Evolutionary conservation across 225 moss, liverwort and hornwort species (phyloP).

Genomic region (Sphagnum contortum): DNA sequence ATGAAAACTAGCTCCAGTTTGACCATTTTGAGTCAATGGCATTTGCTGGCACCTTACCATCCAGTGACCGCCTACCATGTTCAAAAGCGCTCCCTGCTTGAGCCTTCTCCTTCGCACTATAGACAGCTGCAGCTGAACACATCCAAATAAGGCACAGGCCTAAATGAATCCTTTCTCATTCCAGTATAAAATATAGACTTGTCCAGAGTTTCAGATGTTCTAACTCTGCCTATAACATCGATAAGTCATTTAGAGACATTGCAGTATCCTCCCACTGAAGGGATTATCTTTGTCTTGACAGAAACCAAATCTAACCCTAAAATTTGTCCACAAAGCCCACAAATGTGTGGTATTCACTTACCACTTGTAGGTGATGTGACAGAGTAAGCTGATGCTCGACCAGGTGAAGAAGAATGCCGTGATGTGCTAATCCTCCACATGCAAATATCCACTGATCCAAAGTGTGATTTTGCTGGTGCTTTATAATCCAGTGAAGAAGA

Average conservation of each 20-base stretch:
- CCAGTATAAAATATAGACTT: background rate
- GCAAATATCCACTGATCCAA: conserved; percentile 4
- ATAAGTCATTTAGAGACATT: no score
- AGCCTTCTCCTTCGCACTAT: conserved; percentile 6
- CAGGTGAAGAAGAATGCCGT: conserved; percentile 12
- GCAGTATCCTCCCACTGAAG: no score
- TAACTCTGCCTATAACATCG: no score
- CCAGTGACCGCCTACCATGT: conserved; percentile 10
- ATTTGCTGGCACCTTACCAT: conserved; percentile 5
- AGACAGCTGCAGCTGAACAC: conserved; percentile 3
- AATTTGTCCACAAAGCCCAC: no score
- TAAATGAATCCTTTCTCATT: no score
- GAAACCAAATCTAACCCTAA: no score
- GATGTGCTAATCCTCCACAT: conserved; percentile 11
- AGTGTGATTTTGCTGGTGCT: background rate
- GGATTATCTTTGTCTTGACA: no score
- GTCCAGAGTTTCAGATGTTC: no score
- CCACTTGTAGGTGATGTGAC: conserved; percentile 9
- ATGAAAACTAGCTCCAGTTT: no score
- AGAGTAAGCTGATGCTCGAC: conserved; percentile 9
- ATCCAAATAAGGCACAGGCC: no score
- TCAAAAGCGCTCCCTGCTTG: conserved; percentile 9
- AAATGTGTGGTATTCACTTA: no score
- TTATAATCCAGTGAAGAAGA: conserved; percentile 1
- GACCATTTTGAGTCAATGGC: conserved; percentile 8